Evolutionary conservation across 1,284 basidiomycete species (phyloP), one percentile per base, ranked within the genome.

Genomic region (Leccinum huronense): DNA sequence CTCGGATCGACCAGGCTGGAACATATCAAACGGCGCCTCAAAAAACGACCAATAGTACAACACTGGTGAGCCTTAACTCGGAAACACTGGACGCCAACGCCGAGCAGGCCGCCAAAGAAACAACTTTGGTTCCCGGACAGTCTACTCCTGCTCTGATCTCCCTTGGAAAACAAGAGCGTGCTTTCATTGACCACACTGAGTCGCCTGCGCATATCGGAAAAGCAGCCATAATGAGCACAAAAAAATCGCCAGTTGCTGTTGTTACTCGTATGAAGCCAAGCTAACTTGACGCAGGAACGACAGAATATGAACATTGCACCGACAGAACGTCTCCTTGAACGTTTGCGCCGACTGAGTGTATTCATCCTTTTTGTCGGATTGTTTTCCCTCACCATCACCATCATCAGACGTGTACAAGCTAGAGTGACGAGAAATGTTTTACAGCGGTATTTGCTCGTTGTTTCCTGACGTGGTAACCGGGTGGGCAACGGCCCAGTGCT

Each of bases 241-340:
- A 1, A 23, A 23, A 33, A 10, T 30, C 7, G 68, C 71, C 14
- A 16, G 68, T 62, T 45, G 42, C n/a, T n/a, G 57, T 48, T 33
- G 3, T 53, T 48, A 38, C 13, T 7, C 3, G 3, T 23, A 14
- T 27, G 16, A 53, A 33, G 11, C 16, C 10, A 16, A 31, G 16
- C 54, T 69, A 11, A 69, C 51, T 1, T 33, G 9, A 1, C 13
- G n/a, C 8, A 67, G 67, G 31, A 30, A 40, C 8, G 53, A 61
- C 5, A 2, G 13, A 27, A 27, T 27, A 27, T 27, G 23, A 27
- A 27, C 23, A 27, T 27, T 27, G 23, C 23, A 27, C 23, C 23
- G 23, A 27, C 23, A 27, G 23, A 27, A 27, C 23, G 23, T 27
- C 23, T 27, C 23, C 23, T 27, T 27, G 23, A 27, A 27, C 23